Base-by-base conservation (phyloP, 495 filamentous ascomycete genomes). In the Aspergillus sparsus region DNA sequence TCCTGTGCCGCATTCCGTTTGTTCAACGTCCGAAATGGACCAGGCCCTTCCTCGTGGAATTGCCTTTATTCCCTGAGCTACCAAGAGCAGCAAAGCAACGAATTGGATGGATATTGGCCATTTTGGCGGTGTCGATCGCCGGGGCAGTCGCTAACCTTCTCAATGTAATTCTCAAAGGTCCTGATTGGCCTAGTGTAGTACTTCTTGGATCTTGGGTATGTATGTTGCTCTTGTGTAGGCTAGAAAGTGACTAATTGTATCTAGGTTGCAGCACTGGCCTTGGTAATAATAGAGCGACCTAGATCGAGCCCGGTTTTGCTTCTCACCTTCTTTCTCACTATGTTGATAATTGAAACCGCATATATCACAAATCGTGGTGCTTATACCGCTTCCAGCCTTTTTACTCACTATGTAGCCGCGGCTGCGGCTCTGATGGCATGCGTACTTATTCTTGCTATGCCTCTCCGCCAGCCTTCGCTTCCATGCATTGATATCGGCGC, bases 371-470 rank as follows among this genome's bases (percentile, higher is more conserved):
- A 66, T 42, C 52, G 56, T 33, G 52, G 66, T 44, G 44, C 57
- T 1, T 60, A 60, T 37, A 61, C 71, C 2, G 58, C 62, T 6
- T 60, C 64, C n/a, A 68, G 75, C 12, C 60, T 75, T 27, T 62
- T 78, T 55, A 66, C 78, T 15, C 71, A 74, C 27, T 70, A 79
- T 42, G 54, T 80, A 21, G 73, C 76, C 3, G 70, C 80, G 11
- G 53, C 71, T 0, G 66, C 80, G 10, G 78, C 82, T 3, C 45
- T 83, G 8, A 55, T 62, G 9, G 73, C 63, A 8, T 74, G 87
- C 41, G 47, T 77, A 10, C 60, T 83, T 12, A 86, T 91, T 52
- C 67, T 90, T 18, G 68, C 78, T 16, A 93, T 92, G 89, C 90
- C 91, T 15, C 70, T 92, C 59, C 81, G 90, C 54, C 78, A 88